Percentiles rank a stretch among this genome's conserved stretches.
Conservation (phyloP, 345 rosid species). For the Heritiera littoralis region DNA sequence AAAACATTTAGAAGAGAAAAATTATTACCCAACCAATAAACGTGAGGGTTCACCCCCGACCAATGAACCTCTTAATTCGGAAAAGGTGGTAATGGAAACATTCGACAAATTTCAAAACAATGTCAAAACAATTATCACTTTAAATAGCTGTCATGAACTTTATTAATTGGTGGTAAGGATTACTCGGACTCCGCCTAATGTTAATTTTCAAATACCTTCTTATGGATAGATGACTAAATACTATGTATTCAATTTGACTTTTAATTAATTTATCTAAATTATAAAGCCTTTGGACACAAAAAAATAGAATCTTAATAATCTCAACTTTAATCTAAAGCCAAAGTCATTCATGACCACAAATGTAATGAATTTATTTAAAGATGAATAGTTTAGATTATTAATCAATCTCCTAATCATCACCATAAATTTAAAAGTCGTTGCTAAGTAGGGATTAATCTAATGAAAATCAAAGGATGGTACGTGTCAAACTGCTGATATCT, state of each 20-base stretch:
- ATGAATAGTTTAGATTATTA: too few species aligned
- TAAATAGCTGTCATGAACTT: slow-evolving; percentile 3
- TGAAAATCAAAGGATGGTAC: not conserved
- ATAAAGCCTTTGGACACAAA: not conserved
- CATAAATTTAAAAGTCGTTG: not conserved
- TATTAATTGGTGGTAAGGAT: not conserved
- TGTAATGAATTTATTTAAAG: too few species aligned
- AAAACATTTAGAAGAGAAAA: too few species aligned
- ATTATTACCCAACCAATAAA: too few species aligned
- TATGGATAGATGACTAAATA: not conserved
- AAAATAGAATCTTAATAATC: too few species aligned
- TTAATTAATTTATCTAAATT: not conserved
- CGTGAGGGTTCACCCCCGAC: too few species aligned
- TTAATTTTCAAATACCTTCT: not conserved
- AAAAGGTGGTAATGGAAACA: not conserved
- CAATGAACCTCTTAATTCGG: too few species aligned
- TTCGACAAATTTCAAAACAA: not conserved
- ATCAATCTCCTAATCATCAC: too few species aligned
- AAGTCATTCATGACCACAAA: not conserved
- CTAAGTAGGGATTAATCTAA: not conserved
- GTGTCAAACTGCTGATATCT: not conserved
- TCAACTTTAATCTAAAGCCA: not conserved
- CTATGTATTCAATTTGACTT: not conserved
- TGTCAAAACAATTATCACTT: not conserved
- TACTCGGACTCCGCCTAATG: not conserved